phyloP scores from a whole-genome alignment of 495 filamentous ascomycete genomes.

The Tuber indicum region DNA sequence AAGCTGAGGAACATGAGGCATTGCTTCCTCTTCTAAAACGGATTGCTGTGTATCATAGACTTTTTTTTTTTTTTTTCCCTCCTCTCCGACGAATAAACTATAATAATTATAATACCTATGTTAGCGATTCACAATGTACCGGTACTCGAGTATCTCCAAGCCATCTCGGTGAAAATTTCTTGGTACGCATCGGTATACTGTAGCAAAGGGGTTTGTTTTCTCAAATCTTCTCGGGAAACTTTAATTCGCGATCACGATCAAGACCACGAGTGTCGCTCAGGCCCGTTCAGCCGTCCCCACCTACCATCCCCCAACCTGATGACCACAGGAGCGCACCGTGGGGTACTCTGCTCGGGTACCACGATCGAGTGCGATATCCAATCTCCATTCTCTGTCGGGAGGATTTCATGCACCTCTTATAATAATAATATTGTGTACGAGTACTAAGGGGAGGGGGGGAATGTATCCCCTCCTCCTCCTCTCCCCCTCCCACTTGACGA shows the following conservation, averaged over 20 bases:
- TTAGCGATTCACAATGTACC: neutral
- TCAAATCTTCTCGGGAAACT: neutral
- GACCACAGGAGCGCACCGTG: neutral
- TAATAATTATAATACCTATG: neutral
- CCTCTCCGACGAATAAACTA: neutral
- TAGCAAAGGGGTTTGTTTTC: neutral
- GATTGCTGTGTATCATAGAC: neutral
- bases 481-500: neutral
- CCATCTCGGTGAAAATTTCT: neutral
- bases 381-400: neutral
- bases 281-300: neutral
- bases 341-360: neutral
- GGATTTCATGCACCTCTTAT: neutral
- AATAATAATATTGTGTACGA: no score
- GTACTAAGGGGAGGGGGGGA: no score
- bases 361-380: neutral
- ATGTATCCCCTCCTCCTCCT: neutral
- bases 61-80: neutral
- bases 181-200: neutral
- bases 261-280: neutral
- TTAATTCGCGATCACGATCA: neutral
- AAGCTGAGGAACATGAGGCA: neutral
- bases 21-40: slow-evolving; percentile 5
- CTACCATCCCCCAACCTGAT: neutral
- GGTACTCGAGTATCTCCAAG: no score